Evolutionary conservation across 208 protist species (phyloP).

Genomic region (Wallacemonas sp.): DNA sequence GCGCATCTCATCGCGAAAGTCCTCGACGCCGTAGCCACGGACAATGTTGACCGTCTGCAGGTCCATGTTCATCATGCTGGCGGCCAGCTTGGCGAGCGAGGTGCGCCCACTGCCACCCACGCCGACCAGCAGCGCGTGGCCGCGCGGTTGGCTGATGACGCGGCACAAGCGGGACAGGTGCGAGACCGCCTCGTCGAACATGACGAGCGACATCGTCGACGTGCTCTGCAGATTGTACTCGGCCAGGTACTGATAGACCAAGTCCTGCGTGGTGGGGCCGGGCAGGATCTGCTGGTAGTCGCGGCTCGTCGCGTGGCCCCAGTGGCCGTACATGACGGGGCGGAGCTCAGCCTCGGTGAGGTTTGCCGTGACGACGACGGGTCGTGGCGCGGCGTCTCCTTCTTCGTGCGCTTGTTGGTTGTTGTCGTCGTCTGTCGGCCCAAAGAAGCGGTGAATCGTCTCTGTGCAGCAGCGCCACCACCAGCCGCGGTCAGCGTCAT

Average conservation of each 20-base stretch:
- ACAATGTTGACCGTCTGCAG: constrained; percentile 89
- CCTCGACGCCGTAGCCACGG: constrained; percentile 88
- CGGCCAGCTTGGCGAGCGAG: constrained; percentile 93
- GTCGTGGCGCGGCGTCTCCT: constrained; percentile 30
- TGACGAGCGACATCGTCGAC: constrained; percentile 92
- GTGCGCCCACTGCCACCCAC: constrained; percentile 96
- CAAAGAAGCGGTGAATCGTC: constrained; percentile 37
- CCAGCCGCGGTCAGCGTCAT: constrained; percentile 89
- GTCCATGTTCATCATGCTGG: constrained; percentile 91
- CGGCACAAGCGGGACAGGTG: constrained; percentile 96
- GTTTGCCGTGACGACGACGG: constrained; percentile 13
- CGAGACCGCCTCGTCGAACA: constrained; percentile 96
- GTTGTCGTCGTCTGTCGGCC: constrained; percentile 14
- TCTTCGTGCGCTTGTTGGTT: constrained; percentile 39
- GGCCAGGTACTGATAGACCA: constrained; percentile 83
- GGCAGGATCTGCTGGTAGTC: constrained; percentile 59
- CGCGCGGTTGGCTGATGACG: constrained; percentile 95
- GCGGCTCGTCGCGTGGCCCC: constrained; percentile 34
- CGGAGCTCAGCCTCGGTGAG: constrained; percentile 24
- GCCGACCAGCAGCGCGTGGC: constrained; percentile 96
- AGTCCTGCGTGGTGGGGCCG: constrained; percentile 32
- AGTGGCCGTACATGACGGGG: constrained; percentile 63
- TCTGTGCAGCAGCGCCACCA: constrained; percentile 84
- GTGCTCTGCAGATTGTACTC: constrained; percentile 93
- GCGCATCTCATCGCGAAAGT: constrained; percentile 95